Evolutionary conservation across 78 protist genomes (phyloP).

Genomic region (Dictyostelium capitatum): DNA sequence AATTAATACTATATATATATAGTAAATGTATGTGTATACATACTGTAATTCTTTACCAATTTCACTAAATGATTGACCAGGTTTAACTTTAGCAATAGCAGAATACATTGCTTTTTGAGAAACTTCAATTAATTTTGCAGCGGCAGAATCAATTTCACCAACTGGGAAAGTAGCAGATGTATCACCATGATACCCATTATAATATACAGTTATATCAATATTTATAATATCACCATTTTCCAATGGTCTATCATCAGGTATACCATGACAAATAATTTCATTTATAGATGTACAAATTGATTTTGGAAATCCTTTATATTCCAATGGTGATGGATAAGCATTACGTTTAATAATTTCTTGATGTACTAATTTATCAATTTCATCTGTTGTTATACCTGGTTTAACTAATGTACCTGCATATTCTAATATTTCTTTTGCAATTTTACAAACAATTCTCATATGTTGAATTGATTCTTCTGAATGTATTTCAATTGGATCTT

Average conservation of each 20-base stretch:
- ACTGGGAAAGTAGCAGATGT: conserved; percentile 93
- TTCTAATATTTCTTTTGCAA: conserved; percentile 86
- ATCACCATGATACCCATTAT: conserved; percentile 97
- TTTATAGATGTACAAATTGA: conserved; percentile 94
- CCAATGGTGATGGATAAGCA: conserved; percentile 97
- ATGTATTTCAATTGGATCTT: conserved; percentile 40
- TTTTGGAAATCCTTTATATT: conserved; percentile 95
- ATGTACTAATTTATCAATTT: conserved; percentile 92
- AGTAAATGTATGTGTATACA: conserved; percentile 4
- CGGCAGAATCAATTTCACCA: conserved; percentile 84
- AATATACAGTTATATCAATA: conserved; percentile 94
- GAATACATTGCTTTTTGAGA: conserved; percentile 55
- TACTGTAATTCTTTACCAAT: conserved; percentile 90
- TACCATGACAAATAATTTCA: conserved; percentile 98
- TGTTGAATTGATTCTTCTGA: background rate
- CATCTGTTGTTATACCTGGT: conserved; percentile 94
- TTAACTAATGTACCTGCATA: conserved; percentile 81
- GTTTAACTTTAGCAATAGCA: conserved; percentile 55
- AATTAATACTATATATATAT: background rate
- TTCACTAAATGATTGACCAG: conserved; percentile 81
- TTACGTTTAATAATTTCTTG: conserved; percentile 86
- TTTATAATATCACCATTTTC: conserved; percentile 96
- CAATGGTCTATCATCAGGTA: conserved; percentile 94
- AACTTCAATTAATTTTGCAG: conserved; percentile 67
- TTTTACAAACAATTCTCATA: conserved; percentile 42